Conservation (phyloP, 2,329 filamentous ascomycete species). For the Malbranchea zuffiana region DNA sequence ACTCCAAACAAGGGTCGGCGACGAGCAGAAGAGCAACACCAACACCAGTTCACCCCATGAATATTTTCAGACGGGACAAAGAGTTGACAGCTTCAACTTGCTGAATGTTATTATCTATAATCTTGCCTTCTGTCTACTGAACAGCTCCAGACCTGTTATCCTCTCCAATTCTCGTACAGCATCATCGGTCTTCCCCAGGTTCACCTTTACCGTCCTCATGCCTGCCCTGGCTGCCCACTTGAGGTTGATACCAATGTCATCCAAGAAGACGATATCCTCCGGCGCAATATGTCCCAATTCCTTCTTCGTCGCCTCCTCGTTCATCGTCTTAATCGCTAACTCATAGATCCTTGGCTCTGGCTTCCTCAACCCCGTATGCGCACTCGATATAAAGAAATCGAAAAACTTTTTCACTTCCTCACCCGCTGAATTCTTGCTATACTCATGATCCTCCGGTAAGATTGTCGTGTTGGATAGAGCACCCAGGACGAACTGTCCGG, state of each 20-base stretch:
- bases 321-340: constrained; percentile 56
- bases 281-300: constrained; percentile 47
- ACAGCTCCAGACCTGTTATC: constrained; percentile 53
- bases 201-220: constrained; percentile 75
- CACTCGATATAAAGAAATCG: constrained; percentile 78
- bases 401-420: constrained; percentile 58
- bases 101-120: constrained; percentile 17
- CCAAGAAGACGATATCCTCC: constrained; percentile 70
- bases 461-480: constrained; percentile 85
- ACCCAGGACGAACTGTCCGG: constrained; percentile 58
- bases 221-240: constrained; percentile 65
- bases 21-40: constrained; percentile 21
- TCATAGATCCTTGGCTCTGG: constrained; percentile 74
- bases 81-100: background rate
- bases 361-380: constrained; percentile 78
- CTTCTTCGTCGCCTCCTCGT: constrained; percentile 50
- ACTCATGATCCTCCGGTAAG: constrained; percentile 54
- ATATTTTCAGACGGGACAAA: too few relatives aligned
- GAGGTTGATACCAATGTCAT: constrained; percentile 90
- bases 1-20: constrained; percentile 26
- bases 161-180: constrained; percentile 73
- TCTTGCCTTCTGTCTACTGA: constrained; percentile 30
- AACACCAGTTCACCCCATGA: too few relatives aligned
- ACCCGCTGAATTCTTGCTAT: constrained; percentile 17
- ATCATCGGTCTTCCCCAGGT: constrained; percentile 63